A percentile compares a stretch with the other conserved stretches of the same genome.
phyloP scores from a whole-genome alignment of 2,329 filamentous ascomycete genomes.

The Microdochium nivale region DNA sequence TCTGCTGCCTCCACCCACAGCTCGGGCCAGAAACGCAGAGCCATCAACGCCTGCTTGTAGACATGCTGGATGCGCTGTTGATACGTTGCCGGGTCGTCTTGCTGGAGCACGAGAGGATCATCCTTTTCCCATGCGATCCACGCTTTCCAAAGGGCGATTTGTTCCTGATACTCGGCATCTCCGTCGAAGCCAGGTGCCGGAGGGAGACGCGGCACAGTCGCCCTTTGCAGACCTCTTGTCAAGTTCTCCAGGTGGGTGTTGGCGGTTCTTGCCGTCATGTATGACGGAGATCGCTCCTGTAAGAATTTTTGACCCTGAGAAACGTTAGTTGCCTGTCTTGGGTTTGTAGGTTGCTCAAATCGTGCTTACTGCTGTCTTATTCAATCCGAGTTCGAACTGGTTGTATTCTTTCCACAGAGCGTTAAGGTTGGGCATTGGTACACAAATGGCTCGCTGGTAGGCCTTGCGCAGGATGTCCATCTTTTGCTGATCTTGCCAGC shows the following conservation, averaged over 20 bases:
- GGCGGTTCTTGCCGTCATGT: conserved; percentile 92
- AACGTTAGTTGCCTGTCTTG: conserved; percentile 8
- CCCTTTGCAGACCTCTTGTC: conserved; percentile 65
- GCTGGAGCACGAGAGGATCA: conserved; percentile 77
- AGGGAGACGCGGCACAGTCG: conserved; percentile 71
- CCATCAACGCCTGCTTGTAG: conserved; percentile 91
- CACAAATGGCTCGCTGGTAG: conserved; percentile 81
- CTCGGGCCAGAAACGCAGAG: conserved; percentile 87
- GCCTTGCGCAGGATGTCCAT: conserved; percentile 89
- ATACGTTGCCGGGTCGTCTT: conserved; percentile 69
- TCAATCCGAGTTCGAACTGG: conserved; percentile 86
- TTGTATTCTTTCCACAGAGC: conserved; percentile 96
- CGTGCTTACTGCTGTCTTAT: conserved; percentile 72
- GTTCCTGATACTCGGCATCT: conserved; percentile 71
- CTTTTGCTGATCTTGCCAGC: conserved; percentile 97
- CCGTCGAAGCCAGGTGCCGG: conserved; percentile 82
- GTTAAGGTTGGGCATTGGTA: conserved; percentile 78
- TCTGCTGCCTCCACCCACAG: conserved; percentile 93
- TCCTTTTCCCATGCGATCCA: conserved; percentile 96
- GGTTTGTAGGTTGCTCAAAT: not conserved
- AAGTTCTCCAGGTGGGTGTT: conserved; percentile 88
- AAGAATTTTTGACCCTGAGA: conserved; percentile 84
- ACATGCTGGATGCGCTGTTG: conserved; percentile 77
- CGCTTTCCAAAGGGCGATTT: conserved; percentile 82
- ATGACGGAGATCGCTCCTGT: conserved; percentile 83